Evolutionary conservation across 805 yeast species (phyloP).

Genomic region (Priceomyces melissophilus): DNA sequence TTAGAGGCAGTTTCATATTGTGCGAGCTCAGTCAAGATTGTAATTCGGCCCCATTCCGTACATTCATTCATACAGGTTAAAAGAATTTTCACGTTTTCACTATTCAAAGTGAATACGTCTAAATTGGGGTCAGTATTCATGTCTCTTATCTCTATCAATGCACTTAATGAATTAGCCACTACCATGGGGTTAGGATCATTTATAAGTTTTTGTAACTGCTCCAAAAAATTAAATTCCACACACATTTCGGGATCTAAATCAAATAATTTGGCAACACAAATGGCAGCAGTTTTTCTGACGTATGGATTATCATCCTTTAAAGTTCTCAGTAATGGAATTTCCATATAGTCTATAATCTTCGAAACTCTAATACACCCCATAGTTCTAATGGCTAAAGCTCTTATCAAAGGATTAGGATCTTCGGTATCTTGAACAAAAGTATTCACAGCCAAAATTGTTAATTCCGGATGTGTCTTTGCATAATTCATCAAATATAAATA

Average conservation of each 20-base stretch:
- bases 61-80: slow-evolving; percentile 89
- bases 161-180: slow-evolving; percentile 87
- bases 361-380: slow-evolving; percentile 98
- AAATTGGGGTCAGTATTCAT: slow-evolving; percentile 50
- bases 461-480: slow-evolving; percentile 94
- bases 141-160: slow-evolving; percentile 79
- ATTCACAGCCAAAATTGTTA: slow-evolving; percentile 92
- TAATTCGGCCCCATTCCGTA: slow-evolving; percentile 98
- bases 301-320: slow-evolving; percentile 92
- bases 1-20: slow-evolving; percentile 58
- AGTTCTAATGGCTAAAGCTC: slow-evolving; percentile 95
- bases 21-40: slow-evolving; percentile 77
- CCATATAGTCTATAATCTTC: slow-evolving; percentile 92
- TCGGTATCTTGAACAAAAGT: slow-evolving; percentile 94
- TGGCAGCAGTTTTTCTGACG: slow-evolving; percentile 95
- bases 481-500: slow-evolving; percentile 94
- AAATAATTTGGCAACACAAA: slow-evolving; percentile 92
- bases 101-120: slow-evolving; percentile 35
- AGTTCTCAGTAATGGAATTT: slow-evolving; percentile 81
- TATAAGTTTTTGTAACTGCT: slow-evolving; percentile 59
- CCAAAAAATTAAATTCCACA: slow-evolving; percentile 81
- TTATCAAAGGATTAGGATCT: slow-evolving; percentile 92
- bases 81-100: slow-evolving; percentile 53
- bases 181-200: slow-evolving; percentile 96
- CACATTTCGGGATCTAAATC: slow-evolving; percentile 80